Evolutionary conservation across 108 stramenopile species (phyloP), one percentile per base, ranked within the genome.

Genomic region (Pseudonitzschia multiseries): DNA sequence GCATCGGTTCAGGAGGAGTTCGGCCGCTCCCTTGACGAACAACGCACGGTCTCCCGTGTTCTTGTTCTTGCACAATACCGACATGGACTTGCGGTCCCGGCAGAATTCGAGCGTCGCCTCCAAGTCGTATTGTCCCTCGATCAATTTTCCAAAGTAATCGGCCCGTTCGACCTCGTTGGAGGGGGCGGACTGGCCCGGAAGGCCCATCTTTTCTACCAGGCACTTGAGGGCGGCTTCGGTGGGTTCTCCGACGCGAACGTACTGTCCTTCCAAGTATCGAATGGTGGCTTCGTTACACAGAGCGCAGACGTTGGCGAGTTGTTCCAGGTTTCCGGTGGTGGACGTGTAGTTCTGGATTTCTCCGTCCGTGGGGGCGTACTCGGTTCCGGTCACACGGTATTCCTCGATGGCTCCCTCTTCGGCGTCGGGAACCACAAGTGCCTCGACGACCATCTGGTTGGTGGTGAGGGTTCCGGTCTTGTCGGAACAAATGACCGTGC

Each of bases 401-500:
- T 86, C 84, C 54, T 86, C 80, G 33, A 84, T 65, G 65, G 76
- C 80, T 69, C 88, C 82, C 83, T 82, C 89, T 29, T 74, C 82
- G 29, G 82, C 87, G 59, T 90, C 84, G 56, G 93, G 88, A 26
- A 90, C 90, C 10, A 89, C 85, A 44, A 92, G 86, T 15, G 85
- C 83, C 44, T 79, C 83, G 46, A 96, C 89, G 57, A 89, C 80
- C 97, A 98, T 98, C 40, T 88, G 81, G 81, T 97, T 97, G 83
- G 95, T 86, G 9, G 99, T 99, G 22, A 99, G 88, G 24, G 99
- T 99, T 41, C 99, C 99, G 12, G 99, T 99, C 91, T 99, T 99
- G 84, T 99, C 99, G 40, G 92, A 91, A 91, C 96, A 97, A 59
- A 98, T 96, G 44, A 92, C 90, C 10, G 95, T 94, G 13, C 94